Percentiles rank a stretch among this genome's conserved stretches.
phyloP scores from a whole-genome alignment of 768 basidiomycete species.

The Leucosporidium scottii region DNA sequence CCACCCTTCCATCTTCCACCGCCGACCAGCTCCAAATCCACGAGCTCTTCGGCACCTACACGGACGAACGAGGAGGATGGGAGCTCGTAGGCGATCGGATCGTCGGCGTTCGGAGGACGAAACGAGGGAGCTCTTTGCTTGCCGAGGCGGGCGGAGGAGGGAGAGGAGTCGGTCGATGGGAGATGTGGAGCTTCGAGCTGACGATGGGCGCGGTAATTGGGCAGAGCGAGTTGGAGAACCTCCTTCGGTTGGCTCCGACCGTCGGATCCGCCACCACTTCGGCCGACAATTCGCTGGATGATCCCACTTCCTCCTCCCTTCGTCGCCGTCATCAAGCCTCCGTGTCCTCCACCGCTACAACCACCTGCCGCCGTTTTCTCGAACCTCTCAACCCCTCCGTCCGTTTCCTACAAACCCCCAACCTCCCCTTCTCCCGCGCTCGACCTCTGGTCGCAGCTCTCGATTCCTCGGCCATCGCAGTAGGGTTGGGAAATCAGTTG shows the following conservation, averaged over 20 bases:
- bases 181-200: slow-evolving; percentile 21
- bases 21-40: background rate
- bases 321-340: background rate
- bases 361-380: background rate
- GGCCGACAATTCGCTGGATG: no score
- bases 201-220: background rate
- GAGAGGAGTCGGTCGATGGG: slow-evolving; percentile 14
- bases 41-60: slow-evolving; percentile 42
- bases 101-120: slow-evolving; percentile 59
- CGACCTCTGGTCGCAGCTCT: slow-evolving; percentile 11
- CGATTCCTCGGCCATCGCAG: background rate
- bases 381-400: background rate
- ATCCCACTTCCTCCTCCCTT: background rate
- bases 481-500: slow-evolving; percentile 22
- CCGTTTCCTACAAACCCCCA: background rate
- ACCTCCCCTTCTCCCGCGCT: slow-evolving; percentile 26
- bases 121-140: background rate
- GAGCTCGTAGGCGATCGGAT: slow-evolving; percentile 51
- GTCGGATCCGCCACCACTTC: background rate
- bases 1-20: no score
- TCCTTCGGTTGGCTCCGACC: background rate
- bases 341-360: no score
- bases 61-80: slow-evolving; percentile 67
- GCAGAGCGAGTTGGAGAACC: background rate
- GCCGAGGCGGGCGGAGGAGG: background rate